These are phyloP conservation scores for Citrus sinensis DNA, from an alignment of 345 rosid species.

Conservation along the genomic window DVS_A1.0 CM039161.1:22904501-22905000, in stretches of 20 bases:
- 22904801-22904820: constrained; percentile 1
- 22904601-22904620: constrained; percentile 59
- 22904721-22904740: constrained; percentile 64
- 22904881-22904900: neutral
- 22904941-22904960: neutral
- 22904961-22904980: neutral
- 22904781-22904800: constrained; percentile 48
- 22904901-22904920: neutral
- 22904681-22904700: constrained; percentile 71
- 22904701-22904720: constrained; percentile 71
- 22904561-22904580: constrained; percentile 65
- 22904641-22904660: constrained; percentile 70
- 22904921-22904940: neutral
- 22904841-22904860: neutral
- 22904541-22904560: constrained; percentile 81
- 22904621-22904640: constrained; percentile 85
- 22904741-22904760: constrained; percentile 59
- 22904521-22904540: constrained; percentile 75
- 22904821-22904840: neutral
- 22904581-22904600: constrained; percentile 70
- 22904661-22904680: constrained; percentile 67
- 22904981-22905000: neutral
- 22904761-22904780: constrained; percentile 70
- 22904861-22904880: neutral
- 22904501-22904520: constrained; percentile 87